phyloP scores from a whole-genome alignment of 768 basidiomycete species.

The Daedaleopsis sinensis region DNA sequence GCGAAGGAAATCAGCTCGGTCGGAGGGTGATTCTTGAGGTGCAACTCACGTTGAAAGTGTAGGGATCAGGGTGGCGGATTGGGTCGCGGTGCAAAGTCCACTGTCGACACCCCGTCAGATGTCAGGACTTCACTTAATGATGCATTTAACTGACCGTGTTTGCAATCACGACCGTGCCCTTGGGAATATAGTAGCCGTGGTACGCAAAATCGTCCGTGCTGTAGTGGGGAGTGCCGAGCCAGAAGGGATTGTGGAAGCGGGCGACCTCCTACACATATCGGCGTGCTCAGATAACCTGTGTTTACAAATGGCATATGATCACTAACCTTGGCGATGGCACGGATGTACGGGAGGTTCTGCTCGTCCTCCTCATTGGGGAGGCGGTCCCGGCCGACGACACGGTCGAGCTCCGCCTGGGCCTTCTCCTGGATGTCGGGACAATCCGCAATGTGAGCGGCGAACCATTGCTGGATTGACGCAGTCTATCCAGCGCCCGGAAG shows the following conservation, averaged over 20 bases:
- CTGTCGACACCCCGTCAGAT: neutral
- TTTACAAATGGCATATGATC: neutral
- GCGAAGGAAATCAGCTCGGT: conserved; percentile 23
- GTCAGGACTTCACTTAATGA: neutral
- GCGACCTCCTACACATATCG: conserved; percentile 19
- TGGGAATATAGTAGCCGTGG: conserved; percentile 34
- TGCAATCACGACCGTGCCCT: conserved; percentile 30
- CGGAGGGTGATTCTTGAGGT: no score
- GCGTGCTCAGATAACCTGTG: neutral
- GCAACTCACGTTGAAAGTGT: conserved; percentile 26
- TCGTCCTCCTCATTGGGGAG: conserved; percentile 29
- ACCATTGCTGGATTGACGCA: conserved; percentile 38
- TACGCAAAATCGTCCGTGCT: conserved; percentile 35
- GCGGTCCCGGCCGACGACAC: conserved; percentile 25
- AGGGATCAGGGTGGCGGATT: conserved; percentile 43
- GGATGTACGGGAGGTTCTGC: conserved; percentile 28
- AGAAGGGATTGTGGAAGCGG: conserved; percentile 31
- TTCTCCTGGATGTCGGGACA: conserved; percentile 30
- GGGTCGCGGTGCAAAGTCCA: conserved; percentile 32
- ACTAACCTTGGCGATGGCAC: conserved; percentile 32
- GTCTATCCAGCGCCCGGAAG: conserved; percentile 28
- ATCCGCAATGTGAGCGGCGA: conserved; percentile 24
- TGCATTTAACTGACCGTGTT: conserved; percentile 23
- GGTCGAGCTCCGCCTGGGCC: conserved; percentile 34
- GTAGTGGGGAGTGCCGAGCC: conserved; percentile 34